Evolutionary conservation across 169 alveolate genomes (phyloP).

Genomic region (Babesia bigemina): DNA sequence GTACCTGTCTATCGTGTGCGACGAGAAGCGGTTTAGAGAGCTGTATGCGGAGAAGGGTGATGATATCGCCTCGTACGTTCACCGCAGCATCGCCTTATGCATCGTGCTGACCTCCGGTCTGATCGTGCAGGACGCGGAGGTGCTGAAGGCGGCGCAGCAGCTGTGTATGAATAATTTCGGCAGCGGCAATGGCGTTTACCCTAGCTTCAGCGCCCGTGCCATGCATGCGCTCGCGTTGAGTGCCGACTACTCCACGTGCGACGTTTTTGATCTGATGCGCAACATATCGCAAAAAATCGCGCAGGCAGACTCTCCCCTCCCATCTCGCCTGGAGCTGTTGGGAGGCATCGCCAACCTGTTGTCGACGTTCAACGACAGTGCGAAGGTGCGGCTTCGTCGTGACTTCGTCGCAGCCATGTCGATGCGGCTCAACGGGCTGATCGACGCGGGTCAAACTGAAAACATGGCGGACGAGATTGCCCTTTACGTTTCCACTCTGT

Average conservation of each 20-base stretch:
- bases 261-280: constrained; percentile 13
- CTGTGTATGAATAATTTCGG: constrained; percentile 9
- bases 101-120: constrained; percentile 15
- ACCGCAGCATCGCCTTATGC: constrained; percentile 25
- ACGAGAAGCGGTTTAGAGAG: background rate
- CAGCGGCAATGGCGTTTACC: background rate
- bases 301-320: constrained; percentile 7
- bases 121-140: constrained; percentile 5
- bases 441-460: background rate
- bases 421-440: constrained; percentile 8
- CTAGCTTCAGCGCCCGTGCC: constrained; percentile 19
- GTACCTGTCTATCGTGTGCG: constrained; percentile 15
- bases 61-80: background rate
- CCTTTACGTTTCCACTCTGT: background rate
- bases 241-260: constrained; percentile 7
- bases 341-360: constrained; percentile 18
- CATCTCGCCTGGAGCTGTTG: constrained; percentile 17
- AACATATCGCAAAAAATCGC: constrained; percentile 1
- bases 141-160: constrained; percentile 19
- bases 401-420: constrained; percentile 30
- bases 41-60: background rate
- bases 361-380: constrained; percentile 16
- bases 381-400: constrained; percentile 14
- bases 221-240: constrained; percentile 16
- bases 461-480: constrained; percentile 12